Evolutionary conservation across 2,329 filamentous ascomycete species (phyloP), one percentile per base, ranked within the genome.

Genomic region (Arthrobotrys entomopaga): DNA sequence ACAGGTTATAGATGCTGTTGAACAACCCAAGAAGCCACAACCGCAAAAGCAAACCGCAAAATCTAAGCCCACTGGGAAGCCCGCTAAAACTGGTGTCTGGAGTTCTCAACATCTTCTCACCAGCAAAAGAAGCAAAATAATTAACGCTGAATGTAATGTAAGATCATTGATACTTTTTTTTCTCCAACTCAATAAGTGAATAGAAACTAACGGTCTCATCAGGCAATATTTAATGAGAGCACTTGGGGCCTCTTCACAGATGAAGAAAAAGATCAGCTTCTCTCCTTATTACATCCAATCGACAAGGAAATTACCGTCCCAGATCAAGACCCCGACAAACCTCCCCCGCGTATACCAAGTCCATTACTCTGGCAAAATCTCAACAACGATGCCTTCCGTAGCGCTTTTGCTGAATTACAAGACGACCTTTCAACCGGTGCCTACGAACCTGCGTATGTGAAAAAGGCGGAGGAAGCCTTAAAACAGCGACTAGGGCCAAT

Each of bases 351-450:
- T 19, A 75, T 75, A n/a, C 71, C 65, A 10, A 65, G 63, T 19
- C 65, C 71, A 24, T 34, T 60, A 7, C 71, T 75, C 11, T 75
- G 69, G 43, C 58, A 70, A 26, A 75, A 69, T n/a, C 71, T 75
- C 53, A 70, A 75, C 42, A 75, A 75, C 20, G 71, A 75, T 20
- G 71, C 71, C 11, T 75, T 75, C 15, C 64, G 71, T 10, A 57
- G 48, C 16, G 64, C 65, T 4, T 69, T 75, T 19, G 65, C 53
- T 16, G 71, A 75, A 24, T 29, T 75, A 5, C 71, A 75, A 26
- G 71, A 75, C n/a, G 71, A 75, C 20, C 65, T 75, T 2, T 43
- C 52, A 1, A 60, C 48, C 2, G 71, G 71, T 5, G 46, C 52
- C 15, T 75, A 70, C 43, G 71, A 75, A 7, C 64, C 64, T n/a